Base-by-base conservation (phyloP, 2,329 filamentous ascomycete species). In the Exophiala mesophila region DNA sequence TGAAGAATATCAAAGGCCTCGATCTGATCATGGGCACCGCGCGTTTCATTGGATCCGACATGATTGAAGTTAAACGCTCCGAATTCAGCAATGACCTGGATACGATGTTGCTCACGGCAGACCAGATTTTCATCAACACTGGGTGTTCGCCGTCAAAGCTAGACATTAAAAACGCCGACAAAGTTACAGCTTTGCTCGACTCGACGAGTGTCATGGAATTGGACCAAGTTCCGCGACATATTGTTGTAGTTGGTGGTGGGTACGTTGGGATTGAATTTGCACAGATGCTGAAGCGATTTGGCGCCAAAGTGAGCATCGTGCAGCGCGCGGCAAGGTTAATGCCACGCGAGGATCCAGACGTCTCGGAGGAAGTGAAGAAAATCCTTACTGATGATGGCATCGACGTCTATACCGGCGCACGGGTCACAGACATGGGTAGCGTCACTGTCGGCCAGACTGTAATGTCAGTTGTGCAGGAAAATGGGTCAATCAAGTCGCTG, bases 211-310 rank as follows among this genome's bases (percentile, higher is more conserved):
- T 57, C 39, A 54, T 55, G 50, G 55, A 57, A 30, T 39, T 57
- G 4, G 52, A 39, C 31, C 44, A 49, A 21, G 54, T 56, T 8
- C 74, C 74, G 2, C 53, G 59, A 9, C 70, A 73, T 56, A 60
- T 77, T 3, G 57, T 76, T 24, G 65, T 77, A 1, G 46, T 77
- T n/a, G 73, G 74, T 1, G 73, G 73, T 3, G 73, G 73, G 3
- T 73, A 73, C 44, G 64, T 77, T 21, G 74, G 72, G 1, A 57
- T 76, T 8, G 73, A 77, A 50, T 77, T 76, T 47, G 72, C 65
- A 2, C 73, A 77, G 56, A 60, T 76, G 18, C 72, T 76, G 56
- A 60, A 66, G 1, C 63, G 74, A 13, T 57, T 77, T 10, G 73
- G 73, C 1, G 63, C 71, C 3, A 57, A 66, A 20, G 72, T 77